Evolutionary conservation across 2,329 filamentous ascomycete species (phyloP).

Genomic region (Pseudogymnoascus sp.): DNA sequence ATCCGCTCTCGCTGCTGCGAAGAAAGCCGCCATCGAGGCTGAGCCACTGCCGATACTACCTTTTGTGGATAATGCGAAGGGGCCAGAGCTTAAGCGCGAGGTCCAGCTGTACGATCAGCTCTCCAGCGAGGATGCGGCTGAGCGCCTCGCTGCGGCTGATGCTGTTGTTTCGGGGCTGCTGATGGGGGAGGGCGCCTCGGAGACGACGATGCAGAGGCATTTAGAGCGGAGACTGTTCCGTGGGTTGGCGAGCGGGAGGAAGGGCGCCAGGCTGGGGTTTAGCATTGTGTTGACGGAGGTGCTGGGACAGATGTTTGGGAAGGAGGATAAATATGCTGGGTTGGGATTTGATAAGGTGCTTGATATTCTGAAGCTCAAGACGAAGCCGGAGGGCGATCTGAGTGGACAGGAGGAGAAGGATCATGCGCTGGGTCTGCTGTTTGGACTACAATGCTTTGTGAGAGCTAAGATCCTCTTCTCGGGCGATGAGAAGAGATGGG

Average conservation of each 20-base stretch:
- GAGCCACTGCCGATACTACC: conserved; percentile 17
- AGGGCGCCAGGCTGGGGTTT: conserved; percentile 81
- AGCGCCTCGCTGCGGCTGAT: conserved; percentile 50
- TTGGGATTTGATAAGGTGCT: conserved; percentile 49
- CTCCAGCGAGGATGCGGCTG: conserved; percentile 47
- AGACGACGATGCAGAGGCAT: conserved; percentile 48
- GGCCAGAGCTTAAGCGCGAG: conserved; percentile 49
- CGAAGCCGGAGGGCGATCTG: conserved; percentile 43
- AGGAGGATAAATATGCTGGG: conserved; percentile 40
- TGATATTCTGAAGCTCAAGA: conserved; percentile 46
- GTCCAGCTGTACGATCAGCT: conserved; percentile 52
- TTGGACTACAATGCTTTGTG: conserved; percentile 79
- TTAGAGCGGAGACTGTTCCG: conserved; percentile 66
- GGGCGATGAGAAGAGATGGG: conserved; percentile 50
- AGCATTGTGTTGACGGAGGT: conserved; percentile 82
- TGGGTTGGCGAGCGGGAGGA: conserved; percentile 81
- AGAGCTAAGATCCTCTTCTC: conserved; percentile 65
- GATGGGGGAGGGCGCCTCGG: conserved; percentile 39
- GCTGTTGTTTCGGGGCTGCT: conserved; percentile 50
- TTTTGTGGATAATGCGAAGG: conserved; percentile 44
- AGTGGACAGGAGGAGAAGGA: conserved; percentile 73
- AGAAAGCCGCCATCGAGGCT: neutral
- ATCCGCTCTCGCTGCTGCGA: neutral
- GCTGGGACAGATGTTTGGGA: conserved; percentile 59
- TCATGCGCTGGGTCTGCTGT: conserved; percentile 74